Base-by-base conservation (phyloP, 495 filamentous ascomycete genomes). In the Penicillium odoratum region DNA sequence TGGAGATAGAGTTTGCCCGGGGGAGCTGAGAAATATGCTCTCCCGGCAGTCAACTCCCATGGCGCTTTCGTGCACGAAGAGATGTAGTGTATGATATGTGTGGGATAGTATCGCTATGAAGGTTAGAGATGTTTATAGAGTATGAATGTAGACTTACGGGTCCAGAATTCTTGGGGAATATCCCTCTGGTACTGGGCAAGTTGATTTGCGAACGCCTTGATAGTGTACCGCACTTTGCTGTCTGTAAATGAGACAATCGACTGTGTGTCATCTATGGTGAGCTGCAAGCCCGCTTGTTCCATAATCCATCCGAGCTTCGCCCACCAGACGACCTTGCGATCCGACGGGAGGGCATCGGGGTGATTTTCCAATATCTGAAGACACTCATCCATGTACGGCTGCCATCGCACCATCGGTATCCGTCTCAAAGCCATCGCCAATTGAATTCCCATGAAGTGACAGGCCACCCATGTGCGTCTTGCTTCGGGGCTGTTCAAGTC, bases 31-130 rank as follows among this genome's bases (percentile, higher is more conserved):
- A 3, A 71, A 68, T 0, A 29, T 11, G 1, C 69, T 74, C 34
- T 81, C 69, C 48, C 79, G 82, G 59, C 85, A 83, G 56, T 94
- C 89, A 21, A 85, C 77, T 50, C 93, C 87, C 64, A 96, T 82
- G 3, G 88, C 86, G 49, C 93, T 88, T 69, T 97, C 93, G 66
- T 98, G 91, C 59, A 96, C 84, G 62, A 93, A 96, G 3, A 97
- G 75, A 55, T 81, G 87, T 33, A 91, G 67, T 3, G 91, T 70
- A 48, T 70, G 56, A 48, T 73, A 62, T 1, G 71, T 67, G 52
- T 78, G 73, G 16, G 53, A 50, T 51, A 76, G 45, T 0, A 63
- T 51, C 30, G 53, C 72, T 72, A n/a, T 21, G 69, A 53, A 38
- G 31, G 45, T 34, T 36, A 38, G 45, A 38, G 6, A 33, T 8